Conservation (phyloP, 1,139 yeast species). For the Yamadazyma sp. region DNA sequence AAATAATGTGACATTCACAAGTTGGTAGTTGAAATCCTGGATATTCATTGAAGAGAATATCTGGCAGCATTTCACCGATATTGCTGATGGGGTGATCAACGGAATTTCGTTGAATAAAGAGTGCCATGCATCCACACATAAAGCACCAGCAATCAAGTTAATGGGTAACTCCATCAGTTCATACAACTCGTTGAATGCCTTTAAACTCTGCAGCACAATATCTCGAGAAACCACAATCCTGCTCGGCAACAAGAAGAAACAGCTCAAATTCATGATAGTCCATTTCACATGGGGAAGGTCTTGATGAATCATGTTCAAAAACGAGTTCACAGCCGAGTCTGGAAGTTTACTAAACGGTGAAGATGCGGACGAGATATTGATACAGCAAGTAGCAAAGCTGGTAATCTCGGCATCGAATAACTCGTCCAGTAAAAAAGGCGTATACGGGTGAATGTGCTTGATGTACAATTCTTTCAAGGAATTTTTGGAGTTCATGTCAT, state of each 20-base stretch:
- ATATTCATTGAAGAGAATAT: slow-evolving; percentile 15
- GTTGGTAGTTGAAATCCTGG: slow-evolving; percentile 19
- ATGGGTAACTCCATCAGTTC: slow-evolving; percentile 10
- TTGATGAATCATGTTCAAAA: slow-evolving; percentile 12
- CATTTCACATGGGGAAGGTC: slow-evolving; percentile 15
- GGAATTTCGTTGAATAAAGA: slow-evolving; percentile 15
- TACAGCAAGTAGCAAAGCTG: slow-evolving; percentile 20
- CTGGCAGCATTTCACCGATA: slow-evolving; percentile 8
- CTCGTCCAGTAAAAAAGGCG: slow-evolving; percentile 19
- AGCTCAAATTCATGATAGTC: slow-evolving; percentile 16
- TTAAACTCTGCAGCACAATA: slow-evolving; percentile 11
- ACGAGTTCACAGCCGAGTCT: slow-evolving; percentile 15
- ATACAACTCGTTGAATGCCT: slow-evolving; percentile 16
- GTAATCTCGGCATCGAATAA: slow-evolving; percentile 15
- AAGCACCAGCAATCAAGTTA: slow-evolving; percentile 18
- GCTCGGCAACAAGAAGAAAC: slow-evolving; percentile 21
- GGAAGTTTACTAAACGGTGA: slow-evolving; percentile 15
- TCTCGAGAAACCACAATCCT: slow-evolving; percentile 14
- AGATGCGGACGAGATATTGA: slow-evolving; percentile 19
- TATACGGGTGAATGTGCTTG: slow-evolving; percentile 19
- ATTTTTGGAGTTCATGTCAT: slow-evolving; percentile 2
- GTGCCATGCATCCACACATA: slow-evolving; percentile 21
- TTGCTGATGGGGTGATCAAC: slow-evolving; percentile 14
- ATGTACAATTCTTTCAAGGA: slow-evolving; percentile 13
- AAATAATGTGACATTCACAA: slow-evolving; percentile 16